phyloP scores from a whole-genome alignment of 2,329 filamentous ascomycete species.

The Xylaria sp. region DNA sequence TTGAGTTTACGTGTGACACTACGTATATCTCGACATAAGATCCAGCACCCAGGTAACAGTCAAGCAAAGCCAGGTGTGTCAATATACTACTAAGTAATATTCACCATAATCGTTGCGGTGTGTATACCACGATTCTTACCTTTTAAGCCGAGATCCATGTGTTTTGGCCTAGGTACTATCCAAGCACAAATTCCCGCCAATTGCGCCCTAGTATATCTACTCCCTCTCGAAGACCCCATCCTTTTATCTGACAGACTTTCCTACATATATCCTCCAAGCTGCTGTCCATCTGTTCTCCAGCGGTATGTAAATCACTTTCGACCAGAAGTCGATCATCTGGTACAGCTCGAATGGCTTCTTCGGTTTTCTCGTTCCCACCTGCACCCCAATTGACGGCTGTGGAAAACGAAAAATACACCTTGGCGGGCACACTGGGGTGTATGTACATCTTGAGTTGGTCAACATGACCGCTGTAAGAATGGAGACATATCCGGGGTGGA shows the following conservation, averaged over 20 bases:
- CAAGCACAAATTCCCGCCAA: conserved; percentile 81
- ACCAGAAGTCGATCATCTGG: conserved; percentile 84
- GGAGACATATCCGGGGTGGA: conserved; percentile 89
- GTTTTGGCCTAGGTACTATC: conserved; percentile 50
- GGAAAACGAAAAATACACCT: conserved; percentile 91
- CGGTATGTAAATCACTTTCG: conserved; percentile 90
- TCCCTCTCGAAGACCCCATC: conserved; percentile 80
- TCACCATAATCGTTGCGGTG: not conserved
- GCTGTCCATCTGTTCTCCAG: conserved; percentile 83
- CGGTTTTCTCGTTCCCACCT: conserved; percentile 60
- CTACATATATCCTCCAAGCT: conserved; percentile 79
- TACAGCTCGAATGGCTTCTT: conserved; percentile 75
- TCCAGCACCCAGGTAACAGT: too few relatives aligned
- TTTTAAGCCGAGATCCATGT: not conserved
- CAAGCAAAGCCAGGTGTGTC: not conserved
- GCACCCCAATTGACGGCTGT: conserved; percentile 80
- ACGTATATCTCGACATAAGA: too few relatives aligned
- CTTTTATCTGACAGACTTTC: conserved; percentile 81
- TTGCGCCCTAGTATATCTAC: conserved; percentile 75
- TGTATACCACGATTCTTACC: not conserved
- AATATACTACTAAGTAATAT: not conserved
- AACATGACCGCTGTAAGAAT: conserved; percentile 86
- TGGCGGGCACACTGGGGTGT: conserved; percentile 75
- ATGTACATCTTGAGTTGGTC: conserved; percentile 84
- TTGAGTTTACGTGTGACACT: too few relatives aligned